Evolutionary conservation across 1,139 yeast species (phyloP), one percentile per base, ranked within the genome.

Genomic region (Saccharomyces hybrid): DNA sequence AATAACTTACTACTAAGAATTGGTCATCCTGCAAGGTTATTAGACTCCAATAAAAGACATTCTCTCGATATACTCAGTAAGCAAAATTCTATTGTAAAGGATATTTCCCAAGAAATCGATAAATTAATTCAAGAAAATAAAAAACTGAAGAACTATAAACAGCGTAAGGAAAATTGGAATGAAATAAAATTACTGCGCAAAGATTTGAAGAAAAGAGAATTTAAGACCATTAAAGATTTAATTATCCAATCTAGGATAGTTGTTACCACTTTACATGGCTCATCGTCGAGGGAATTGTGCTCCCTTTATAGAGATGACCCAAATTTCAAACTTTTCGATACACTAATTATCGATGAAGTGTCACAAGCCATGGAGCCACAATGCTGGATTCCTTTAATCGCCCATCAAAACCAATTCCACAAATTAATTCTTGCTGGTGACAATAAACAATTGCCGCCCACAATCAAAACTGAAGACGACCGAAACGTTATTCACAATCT

Each of bases 341-440:
- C 96, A 0, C 77, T 93, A 26, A 87, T 93, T 20, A 90, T 93
- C 48, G 99, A 93, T 70, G 99, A 93, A 70, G 97, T 93, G 0
- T 89, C 97, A 0, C 99, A 93, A 69, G 79, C 97, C 3, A 71
- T 91, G 55, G 97, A 93, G 65, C 96, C 98, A 0, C 96, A 93
- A 64, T 90, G 97, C 66, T 91, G 98, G 98, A 89, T 93, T 30
- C 98, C 99, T 0, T 60, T 93, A n/a, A 75, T 88, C 14, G 79
- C 78, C 50, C 88, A 86, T 62, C 66, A 70, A 44, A 66, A 72
- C 0, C 76, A 81, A 4, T 79, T 84, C 42, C 78, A 78, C 46
- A 77, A 83, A 56, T 69, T 91, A 31, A 81, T 91, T 1, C 78
- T 86, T 30, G 95, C 95, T 0, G 95, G 95, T 52, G 98, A 91